Evolutionary conservation across 371 early-diverging fungal species (phyloP).

Genomic region (Phascolomyces articulosus): DNA sequence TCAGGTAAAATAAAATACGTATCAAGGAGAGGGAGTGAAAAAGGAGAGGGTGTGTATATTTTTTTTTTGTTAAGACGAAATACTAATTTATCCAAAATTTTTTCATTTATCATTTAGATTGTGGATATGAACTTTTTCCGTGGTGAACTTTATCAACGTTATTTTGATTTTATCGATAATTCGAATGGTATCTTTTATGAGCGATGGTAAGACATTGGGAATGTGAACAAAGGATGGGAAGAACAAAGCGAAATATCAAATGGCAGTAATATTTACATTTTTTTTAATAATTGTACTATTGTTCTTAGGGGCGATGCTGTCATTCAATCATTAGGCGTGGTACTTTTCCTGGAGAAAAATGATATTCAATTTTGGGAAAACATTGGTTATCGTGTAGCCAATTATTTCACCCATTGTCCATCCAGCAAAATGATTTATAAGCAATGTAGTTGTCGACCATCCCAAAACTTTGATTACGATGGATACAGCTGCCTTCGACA

Average conservation of each 20-base stretch:
- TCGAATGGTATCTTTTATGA: conserved; percentile 94
- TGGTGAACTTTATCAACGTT: conserved; percentile 68
- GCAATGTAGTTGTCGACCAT: conserved; percentile 40
- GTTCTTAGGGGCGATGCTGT: conserved; percentile 46
- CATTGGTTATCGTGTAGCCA: conserved; percentile 44
- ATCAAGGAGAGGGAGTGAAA: neutral
- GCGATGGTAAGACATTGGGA: conserved; percentile 55
- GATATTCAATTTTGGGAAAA: conserved; percentile 52
- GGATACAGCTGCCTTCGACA: conserved; percentile 37
- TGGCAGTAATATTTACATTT: no score
- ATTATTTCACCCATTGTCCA: conserved; percentile 44
- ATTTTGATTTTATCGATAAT: conserved; percentile 81
- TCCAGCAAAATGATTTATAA: conserved; percentile 22
- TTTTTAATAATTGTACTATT: neutral
- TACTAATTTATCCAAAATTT: neutral
- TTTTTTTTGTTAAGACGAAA: neutral
- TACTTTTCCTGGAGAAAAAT: conserved; percentile 35
- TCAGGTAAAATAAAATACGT: conserved; percentile 30
- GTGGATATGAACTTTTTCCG: conserved; percentile 43
- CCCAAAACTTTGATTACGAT: conserved; percentile 44
- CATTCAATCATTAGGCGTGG: conserved; percentile 43
- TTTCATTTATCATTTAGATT: conserved; percentile 26
- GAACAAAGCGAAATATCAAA: no score
- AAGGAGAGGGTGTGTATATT: neutral
- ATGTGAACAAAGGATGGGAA: neutral